These are phyloP conservation scores for Casuarina cunninghamiana DNA, from an alignment of 306 rosid species.

Conservation along the genomic window DNA sequence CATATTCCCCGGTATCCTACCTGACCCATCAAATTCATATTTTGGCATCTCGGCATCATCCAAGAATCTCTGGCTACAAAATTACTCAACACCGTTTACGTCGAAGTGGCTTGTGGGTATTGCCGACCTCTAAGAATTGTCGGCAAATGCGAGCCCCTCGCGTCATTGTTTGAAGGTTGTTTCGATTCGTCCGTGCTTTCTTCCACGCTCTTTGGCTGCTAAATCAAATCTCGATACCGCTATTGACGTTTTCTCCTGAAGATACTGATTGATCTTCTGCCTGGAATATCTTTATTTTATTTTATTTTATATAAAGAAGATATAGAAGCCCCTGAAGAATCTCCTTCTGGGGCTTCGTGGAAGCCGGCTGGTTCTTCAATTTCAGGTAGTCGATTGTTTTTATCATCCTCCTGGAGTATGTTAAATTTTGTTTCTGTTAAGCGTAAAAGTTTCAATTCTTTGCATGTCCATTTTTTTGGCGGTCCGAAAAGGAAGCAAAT, in stretches of 20 bases:
- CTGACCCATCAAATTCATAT: background rate
- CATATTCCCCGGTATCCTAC: background rate
- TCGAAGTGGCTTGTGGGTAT: background rate
- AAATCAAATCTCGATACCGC: background rate
- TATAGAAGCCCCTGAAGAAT: slow-evolving; percentile 9
- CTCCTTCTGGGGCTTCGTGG: slow-evolving; percentile 27
- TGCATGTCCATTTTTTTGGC: background rate
- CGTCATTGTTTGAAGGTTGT: background rate
- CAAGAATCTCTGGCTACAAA: slow-evolving; percentile 9
- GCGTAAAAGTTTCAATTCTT: background rate
- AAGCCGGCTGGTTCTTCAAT: slow-evolving; percentile 33
- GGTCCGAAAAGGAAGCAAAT: background rate
- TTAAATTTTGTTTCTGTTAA: background rate
- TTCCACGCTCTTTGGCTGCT: background rate
- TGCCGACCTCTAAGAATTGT: background rate
- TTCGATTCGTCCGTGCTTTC: background rate
- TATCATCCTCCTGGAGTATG: background rate
- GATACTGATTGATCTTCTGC: slow-evolving; percentile 19
- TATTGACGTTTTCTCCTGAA: background rate
- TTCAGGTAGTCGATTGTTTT: slow-evolving; percentile 13
- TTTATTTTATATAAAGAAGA: slow-evolving; percentile 4
- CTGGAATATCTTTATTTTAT: background rate
- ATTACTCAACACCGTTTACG: background rate
- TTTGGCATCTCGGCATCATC: slow-evolving; percentile 32
- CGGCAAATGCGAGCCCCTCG: background rate